A percentile compares a stretch with the other conserved stretches of the same genome.
Conservation (phyloP, 495 filamentous ascomycete genomes). For the Daldinia bambusicola region DNA sequence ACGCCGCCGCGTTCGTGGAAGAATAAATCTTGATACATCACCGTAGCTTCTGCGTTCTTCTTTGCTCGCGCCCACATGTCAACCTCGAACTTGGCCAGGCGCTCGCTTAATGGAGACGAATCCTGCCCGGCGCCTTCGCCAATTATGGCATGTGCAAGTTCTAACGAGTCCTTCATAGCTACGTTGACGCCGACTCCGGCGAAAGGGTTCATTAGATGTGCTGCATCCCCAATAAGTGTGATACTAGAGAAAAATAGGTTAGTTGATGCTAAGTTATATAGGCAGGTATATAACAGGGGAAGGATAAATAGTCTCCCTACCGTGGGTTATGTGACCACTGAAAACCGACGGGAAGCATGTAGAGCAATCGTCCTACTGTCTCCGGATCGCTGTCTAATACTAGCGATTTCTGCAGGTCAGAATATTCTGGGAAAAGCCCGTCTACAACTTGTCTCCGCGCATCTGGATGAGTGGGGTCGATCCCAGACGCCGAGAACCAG, state of each 20-base stretch:
- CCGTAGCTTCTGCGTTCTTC: constrained; percentile 1
- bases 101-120: not conserved
- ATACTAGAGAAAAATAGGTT: not conserved
- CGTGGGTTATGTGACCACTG: constrained; percentile 2
- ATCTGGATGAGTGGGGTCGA: constrained; percentile 2
- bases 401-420: not conserved
- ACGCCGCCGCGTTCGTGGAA: constrained; percentile 1
- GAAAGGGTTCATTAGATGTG: constrained; percentile 14
- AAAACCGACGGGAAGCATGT: not conserved
- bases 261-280: not conserved
- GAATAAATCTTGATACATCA: not conserved
- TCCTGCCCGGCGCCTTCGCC: not conserved
- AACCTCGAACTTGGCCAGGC: not conserved
- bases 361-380: not conserved
- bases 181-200: constrained; percentile 16
- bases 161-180: constrained; percentile 15
- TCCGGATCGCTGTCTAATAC: constrained; percentile 1
- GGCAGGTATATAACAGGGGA: not conserved
- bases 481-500: constrained; percentile 2
- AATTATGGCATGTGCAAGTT: constrained; percentile 5
- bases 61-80: not conserved
- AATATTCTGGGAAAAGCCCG: not conserved
- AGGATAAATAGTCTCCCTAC: not conserved
- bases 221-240: not conserved
- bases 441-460: not conserved